These are phyloP conservation scores for Nannochloropsis salina DNA, from an alignment of 108 stramenopile species.

Conservation along the genomic window DNA sequence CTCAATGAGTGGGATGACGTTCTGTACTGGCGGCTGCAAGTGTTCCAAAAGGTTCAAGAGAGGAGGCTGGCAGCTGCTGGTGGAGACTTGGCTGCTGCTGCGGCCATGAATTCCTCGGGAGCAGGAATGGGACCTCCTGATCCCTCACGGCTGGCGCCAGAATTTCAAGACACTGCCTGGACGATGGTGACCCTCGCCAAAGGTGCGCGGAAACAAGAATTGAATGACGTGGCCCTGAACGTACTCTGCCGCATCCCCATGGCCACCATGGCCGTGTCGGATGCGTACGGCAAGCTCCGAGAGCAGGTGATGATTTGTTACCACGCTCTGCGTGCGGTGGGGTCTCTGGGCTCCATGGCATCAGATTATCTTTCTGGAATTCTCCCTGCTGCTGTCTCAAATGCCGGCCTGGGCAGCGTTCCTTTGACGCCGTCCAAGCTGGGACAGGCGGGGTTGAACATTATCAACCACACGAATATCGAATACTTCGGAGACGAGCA, in stretches of 20 bases:
- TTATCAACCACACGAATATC: slow-evolving; percentile 87
- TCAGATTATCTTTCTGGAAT: background rate
- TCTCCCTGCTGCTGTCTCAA: background rate
- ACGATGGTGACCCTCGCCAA: slow-evolving; percentile 73
- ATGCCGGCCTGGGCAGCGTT: background rate
- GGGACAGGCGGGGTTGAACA: slow-evolving; percentile 70
- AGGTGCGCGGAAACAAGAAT: slow-evolving; percentile 76
- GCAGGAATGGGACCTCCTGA: slow-evolving; percentile 42
- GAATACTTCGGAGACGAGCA: slow-evolving; percentile 69
- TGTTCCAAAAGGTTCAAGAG: slow-evolving; percentile 68
- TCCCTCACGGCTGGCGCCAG: slow-evolving; percentile 62
- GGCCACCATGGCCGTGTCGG: slow-evolving; percentile 54
- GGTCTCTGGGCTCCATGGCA: background rate
- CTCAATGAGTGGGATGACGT: slow-evolving; percentile 82
- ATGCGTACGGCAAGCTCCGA: slow-evolving; percentile 79
- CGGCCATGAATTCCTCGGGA: background rate
- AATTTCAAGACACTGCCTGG: slow-evolving; percentile 87
- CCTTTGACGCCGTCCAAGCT: background rate
- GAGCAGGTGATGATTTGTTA: slow-evolving; percentile 80
- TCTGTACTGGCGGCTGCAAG: slow-evolving; percentile 73
- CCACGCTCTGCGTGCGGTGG: slow-evolving; percentile 43
- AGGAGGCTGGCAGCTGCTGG: background rate
- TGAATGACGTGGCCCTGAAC: slow-evolving; percentile 45
- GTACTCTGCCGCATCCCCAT: slow-evolving; percentile 31
- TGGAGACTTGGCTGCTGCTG: background rate